These are phyloP conservation scores for Fusarium sp. DNA, from an alignment of 2,329 filamentous ascomycete genomes.

Conservation along the genomic window DNA sequence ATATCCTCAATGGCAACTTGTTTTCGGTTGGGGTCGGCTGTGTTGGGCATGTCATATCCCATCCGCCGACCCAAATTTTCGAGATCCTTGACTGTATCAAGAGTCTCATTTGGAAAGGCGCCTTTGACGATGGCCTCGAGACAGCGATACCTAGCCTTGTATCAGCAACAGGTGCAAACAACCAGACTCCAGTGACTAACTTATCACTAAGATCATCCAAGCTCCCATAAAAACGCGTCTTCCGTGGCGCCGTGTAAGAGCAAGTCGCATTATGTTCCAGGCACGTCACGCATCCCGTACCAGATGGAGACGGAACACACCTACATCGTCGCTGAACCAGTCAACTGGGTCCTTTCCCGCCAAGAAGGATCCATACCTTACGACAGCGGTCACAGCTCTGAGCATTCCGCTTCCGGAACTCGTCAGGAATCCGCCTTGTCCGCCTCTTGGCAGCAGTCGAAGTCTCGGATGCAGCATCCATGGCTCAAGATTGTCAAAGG, in stretches of 20 bases:
- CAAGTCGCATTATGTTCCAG: conserved; percentile 49
- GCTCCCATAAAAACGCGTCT: conserved; percentile 53
- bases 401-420: conserved; percentile 50
- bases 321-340: conserved; percentile 49
- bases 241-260: conserved; percentile 50
- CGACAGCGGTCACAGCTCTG: conserved; percentile 53
- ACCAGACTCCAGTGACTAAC: conserved; percentile 28
- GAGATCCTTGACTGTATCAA: conserved; percentile 47
- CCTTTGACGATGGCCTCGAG: conserved; percentile 52
- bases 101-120: conserved; percentile 49
- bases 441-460: conserved; percentile 44
- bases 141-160: conserved; percentile 46
- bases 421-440: conserved; percentile 50
- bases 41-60: conserved; percentile 51
- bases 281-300: conserved; percentile 49
- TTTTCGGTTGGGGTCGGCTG: conserved; percentile 32
- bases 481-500: background rate
- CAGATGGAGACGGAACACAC: conserved; percentile 47
- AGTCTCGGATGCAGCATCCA: conserved; percentile 27
- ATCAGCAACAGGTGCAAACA: too few relatives aligned
- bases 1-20: conserved; percentile 33
- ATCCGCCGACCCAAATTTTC: conserved; percentile 45
- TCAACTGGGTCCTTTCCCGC: background rate
- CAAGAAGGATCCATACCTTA: conserved; percentile 38
- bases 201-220: conserved; percentile 52